These are phyloP conservation scores for Antrodiella citrinella DNA, from an alignment of 768 basidiomycete species.

Conservation along the genomic window DNA sequence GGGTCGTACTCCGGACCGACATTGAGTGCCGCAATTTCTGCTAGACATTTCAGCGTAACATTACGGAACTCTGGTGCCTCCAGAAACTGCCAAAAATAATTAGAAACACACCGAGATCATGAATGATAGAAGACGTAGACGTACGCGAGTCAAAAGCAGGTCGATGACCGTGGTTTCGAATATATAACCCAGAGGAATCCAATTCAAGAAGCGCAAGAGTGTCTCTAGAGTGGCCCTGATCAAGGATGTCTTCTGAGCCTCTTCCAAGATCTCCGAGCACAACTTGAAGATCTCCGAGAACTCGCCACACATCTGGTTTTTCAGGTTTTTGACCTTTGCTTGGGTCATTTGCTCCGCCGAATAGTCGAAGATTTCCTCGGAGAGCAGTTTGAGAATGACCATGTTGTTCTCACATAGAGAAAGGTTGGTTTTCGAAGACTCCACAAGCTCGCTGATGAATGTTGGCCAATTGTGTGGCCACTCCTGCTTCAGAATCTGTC, in stretches of 20 bases:
- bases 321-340: constrained; percentile 92
- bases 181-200: constrained; percentile 98
- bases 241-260: constrained; percentile 91
- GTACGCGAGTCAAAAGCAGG: constrained; percentile 80
- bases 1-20: constrained; percentile 96
- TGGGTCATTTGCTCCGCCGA: constrained; percentile 99
- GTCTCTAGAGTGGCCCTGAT: constrained; percentile 96
- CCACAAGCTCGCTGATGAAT: constrained; percentile 94
- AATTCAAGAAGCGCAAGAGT: constrained; percentile 90
- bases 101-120: constrained; percentile 5
- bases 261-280: constrained; percentile 92
- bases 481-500: constrained; percentile 95
- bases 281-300: constrained; percentile 97
- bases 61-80: constrained; percentile 97
- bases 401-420: constrained; percentile 99
- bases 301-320: constrained; percentile 96
- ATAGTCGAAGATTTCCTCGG: constrained; percentile 98
- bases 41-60: constrained; percentile 91
- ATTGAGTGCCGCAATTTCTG: constrained; percentile 91
- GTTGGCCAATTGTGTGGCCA: constrained; percentile 99
- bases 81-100: constrained; percentile 58
- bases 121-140: constrained; percentile 24
- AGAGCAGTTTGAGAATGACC: constrained; percentile 94
- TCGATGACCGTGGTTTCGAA: constrained; percentile 98
- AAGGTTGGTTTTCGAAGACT: constrained; percentile 93